These are phyloP conservation scores for Aspergillus sp. DNA, from an alignment of 2,329 filamentous ascomycete species.

Conservation along the genomic window DNA sequence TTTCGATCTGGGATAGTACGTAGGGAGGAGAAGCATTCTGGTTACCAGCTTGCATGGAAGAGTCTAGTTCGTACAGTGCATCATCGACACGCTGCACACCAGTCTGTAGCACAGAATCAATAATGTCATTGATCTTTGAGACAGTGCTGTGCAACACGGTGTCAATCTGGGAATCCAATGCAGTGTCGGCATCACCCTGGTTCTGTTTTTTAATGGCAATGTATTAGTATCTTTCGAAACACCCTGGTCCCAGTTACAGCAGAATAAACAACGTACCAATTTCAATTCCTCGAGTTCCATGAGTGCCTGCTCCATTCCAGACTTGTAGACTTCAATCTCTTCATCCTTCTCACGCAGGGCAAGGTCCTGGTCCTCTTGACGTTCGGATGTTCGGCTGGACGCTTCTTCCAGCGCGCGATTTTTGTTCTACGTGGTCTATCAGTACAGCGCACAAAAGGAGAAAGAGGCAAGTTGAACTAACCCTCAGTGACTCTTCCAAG, in stretches of 20 bases:
- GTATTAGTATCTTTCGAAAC: neutral
- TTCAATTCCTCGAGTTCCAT: constrained; percentile 87
- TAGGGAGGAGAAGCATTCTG: constrained; percentile 94
- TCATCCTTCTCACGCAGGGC: constrained; percentile 91
- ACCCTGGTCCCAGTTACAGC: neutral
- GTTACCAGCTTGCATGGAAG: constrained; percentile 96
- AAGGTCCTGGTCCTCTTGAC: constrained; percentile 78
- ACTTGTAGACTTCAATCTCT: constrained; percentile 96
- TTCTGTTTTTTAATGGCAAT: constrained; percentile 37
- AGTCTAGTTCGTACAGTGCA: constrained; percentile 93
- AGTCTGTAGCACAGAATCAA: constrained; percentile 91
- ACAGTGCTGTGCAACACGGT: constrained; percentile 80
- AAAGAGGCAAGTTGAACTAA: constrained; percentile 17
- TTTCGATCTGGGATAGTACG: constrained; percentile 94
- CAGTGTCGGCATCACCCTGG: constrained; percentile 70
- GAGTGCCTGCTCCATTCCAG: constrained; percentile 93
- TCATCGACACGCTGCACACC: constrained; percentile 94
- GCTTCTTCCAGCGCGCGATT: constrained; percentile 80
- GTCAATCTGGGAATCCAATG: constrained; percentile 86
- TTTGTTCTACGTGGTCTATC: constrained; percentile 61
- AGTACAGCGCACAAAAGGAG: constrained; percentile 1
- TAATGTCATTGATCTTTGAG: constrained; percentile 93
- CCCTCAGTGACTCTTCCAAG: constrained; percentile 79
- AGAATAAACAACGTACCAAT: constrained; percentile 36
- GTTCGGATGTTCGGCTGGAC: constrained; percentile 71